Base-by-base conservation (phyloP, 148 eudicot genomes). In the Camellia sinensis region DNA sequence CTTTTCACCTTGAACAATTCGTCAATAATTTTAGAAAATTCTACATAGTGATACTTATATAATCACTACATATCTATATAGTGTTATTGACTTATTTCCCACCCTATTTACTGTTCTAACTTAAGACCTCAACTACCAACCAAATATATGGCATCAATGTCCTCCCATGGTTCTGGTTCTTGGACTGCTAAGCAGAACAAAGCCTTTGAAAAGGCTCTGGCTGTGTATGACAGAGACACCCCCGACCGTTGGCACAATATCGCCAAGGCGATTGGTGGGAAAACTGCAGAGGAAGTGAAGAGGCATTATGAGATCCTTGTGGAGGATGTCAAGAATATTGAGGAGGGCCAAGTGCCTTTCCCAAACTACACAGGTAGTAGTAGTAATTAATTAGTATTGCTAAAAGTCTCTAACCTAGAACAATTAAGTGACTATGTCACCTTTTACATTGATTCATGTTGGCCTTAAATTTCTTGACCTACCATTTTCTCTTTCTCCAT, bases 151-250 rank as follows among this genome's bases (percentile, higher is more conserved):
- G 87, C 88, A 75, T 77, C 89, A 29, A 87, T 86, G 80, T 76
- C 84, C 19, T 73, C 85, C 3, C 86, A 22, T 21, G 86, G 87
- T 53, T 71, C 87, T 2, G 80, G 82, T 71, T 77, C 83, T 14
- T 90, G 93, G 93, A 85, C 89, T 45, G 86, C 86, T 48, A 76
- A 87, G 85, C 82, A 86, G 75, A 80, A 85, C 85, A 83, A 82
- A 72, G 85, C 86, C 56, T 89, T 89, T 15, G 90, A 86, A 64
- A 83, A 69, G 85, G 91, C 91, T 15, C 48, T 88, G 70, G 91
- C 91, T 2, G 71, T 83, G 57, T 84, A 75, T 69, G 91, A 88
- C 86, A 80, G 81, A 45, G 91, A 88, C 80, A 88, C 89, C 10
- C 86, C 89, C 17, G 86, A 83, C 63, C 87, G 90, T 46, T 85